Conservation (phyloP, 768 basidiomycete species). For the Crucibulum laeve region DNA sequence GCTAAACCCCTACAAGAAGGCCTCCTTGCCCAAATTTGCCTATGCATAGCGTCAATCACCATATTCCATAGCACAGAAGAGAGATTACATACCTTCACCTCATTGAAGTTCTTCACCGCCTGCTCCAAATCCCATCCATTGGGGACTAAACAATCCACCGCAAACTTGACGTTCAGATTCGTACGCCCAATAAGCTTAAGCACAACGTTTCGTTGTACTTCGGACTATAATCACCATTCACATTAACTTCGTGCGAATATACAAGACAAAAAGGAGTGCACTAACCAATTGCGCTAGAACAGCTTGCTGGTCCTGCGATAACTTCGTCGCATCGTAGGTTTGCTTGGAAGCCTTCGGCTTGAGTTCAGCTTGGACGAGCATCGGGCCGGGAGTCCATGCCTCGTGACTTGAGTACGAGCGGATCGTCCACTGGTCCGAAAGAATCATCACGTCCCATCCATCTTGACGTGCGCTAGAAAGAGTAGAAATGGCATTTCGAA, state of each 20-base stretch:
- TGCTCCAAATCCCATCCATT: slow-evolving; percentile 82
- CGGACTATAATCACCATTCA: slow-evolving; percentile 40
- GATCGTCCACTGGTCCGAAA: slow-evolving; percentile 85
- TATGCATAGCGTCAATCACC: slow-evolving; percentile 25
- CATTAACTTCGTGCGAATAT: not conserved
- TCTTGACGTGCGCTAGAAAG: slow-evolving; percentile 60
- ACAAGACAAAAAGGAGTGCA: slow-evolving; percentile 13
- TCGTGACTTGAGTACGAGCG: slow-evolving; percentile 81
- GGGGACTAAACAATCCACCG: slow-evolving; percentile 79
- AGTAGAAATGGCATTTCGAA: no score
- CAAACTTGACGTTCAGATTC: slow-evolving; percentile 71
- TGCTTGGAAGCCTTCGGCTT: slow-evolving; percentile 18
- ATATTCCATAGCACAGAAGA: slow-evolving; percentile 1
- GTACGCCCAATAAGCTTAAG: slow-evolving; percentile 70
- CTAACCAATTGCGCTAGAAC: slow-evolving; percentile 55
- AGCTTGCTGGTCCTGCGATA: slow-evolving; percentile 44
- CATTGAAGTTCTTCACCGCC: slow-evolving; percentile 82
- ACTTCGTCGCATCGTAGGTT: slow-evolving; percentile 18
- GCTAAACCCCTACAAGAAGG: slow-evolving; percentile 35
- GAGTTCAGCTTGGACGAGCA: slow-evolving; percentile 60
- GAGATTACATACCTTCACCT: slow-evolving; percentile 68
- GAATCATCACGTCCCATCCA: slow-evolving; percentile 87
- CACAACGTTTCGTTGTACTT: slow-evolving; percentile 66
- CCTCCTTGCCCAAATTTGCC: slow-evolving; percentile 49
- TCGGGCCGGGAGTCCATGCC: slow-evolving; percentile 73